Conservation (phyloP, 2,329 filamentous ascomycete species). For the Microcera coccophila region DNA sequence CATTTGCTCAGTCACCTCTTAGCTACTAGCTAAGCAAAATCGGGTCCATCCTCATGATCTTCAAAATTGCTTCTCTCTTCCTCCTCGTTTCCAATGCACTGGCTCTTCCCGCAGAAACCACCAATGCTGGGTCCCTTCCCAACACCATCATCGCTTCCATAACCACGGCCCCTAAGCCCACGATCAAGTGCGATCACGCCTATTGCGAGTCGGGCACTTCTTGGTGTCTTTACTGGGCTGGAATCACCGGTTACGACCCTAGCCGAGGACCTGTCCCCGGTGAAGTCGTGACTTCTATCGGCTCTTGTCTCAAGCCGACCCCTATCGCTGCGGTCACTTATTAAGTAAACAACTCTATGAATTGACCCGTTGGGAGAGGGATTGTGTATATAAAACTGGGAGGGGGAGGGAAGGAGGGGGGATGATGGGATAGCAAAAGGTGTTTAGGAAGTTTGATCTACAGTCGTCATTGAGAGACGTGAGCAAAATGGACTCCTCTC, state of each 20-base stretch:
- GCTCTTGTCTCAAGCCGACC: slow-evolving; percentile 24
- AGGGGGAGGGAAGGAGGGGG: not conserved
- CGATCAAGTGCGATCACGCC: slow-evolving; percentile 31
- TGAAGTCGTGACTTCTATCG: slow-evolving; percentile 33
- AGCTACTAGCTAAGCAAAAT: too few relatives aligned
- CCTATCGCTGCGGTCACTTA: slow-evolving; percentile 1
- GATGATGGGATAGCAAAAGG: not conserved
- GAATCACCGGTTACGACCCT: slow-evolving; percentile 34
- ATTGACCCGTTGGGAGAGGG: too few relatives aligned
- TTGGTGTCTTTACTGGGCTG: slow-evolving; percentile 40
- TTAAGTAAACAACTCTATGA: not conserved
- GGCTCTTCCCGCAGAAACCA: not conserved
- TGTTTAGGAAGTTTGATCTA: not conserved
- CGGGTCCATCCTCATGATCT: too few relatives aligned
- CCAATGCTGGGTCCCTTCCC: not conserved
- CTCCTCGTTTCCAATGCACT: not conserved
- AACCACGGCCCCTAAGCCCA: slow-evolving; percentile 10
- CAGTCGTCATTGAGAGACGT: not conserved
- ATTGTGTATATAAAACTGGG: not conserved
- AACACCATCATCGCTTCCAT: slow-evolving; percentile 1
- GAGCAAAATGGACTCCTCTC: too few relatives aligned
- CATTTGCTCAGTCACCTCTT: too few relatives aligned
- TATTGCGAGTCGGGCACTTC: slow-evolving; percentile 34
- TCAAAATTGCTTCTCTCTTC: not conserved
- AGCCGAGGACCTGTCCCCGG: slow-evolving; percentile 34